Base-by-base conservation (phyloP, 495 filamentous ascomycete genomes). In the Astrothelium macrocarpum region DNA sequence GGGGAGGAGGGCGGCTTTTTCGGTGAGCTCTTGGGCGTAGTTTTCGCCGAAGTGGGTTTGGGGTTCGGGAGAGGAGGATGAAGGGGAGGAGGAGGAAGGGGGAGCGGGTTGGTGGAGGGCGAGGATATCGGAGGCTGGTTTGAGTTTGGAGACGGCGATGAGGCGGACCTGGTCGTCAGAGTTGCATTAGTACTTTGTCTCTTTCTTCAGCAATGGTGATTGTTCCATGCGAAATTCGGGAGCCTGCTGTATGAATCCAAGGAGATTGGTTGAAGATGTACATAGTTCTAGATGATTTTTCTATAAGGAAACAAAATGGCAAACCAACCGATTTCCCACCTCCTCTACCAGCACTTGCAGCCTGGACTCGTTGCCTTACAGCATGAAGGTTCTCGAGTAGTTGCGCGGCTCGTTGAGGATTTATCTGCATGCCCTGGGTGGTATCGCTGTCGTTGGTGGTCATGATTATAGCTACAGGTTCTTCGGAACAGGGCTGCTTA, bases 21-120 rank as follows among this genome's bases (percentile, higher is more conserved):
- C 85, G 59, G 83, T 77, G 46, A 98, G 85, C 72, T 98, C 94
- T 73, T 97, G 91, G 16, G 89, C 81, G 79, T 98, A 98, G 78
- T 98, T 98, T 76, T 98, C 94, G 66, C 94, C 94, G 74, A 97
- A 97, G 76, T 97, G 91, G 59, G 79, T 68, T 46, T 96, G 92
- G 0, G 73, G 66, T 49, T 67, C 34, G 46, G 66, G 59, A 53
- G 45, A 28, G 46, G 45, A 49, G 23, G 45, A 20, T 5, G 16
- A 39, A 39, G 45, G 61, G 23, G 78, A 73, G 32, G 58, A 32
- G 62, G 72, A 0, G 81, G 79, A 16, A 39, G 36, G 36, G 36
- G 36, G 36, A 39, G 16, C 7, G 1, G 81, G 71, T 64, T 84
- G 77, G 78, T 95, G 87, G 1, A 98, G 81, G 59, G 90, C 85